phyloP scores from a whole-genome alignment of 441 rosid genomes.

The Populus hybrid region DNA sequence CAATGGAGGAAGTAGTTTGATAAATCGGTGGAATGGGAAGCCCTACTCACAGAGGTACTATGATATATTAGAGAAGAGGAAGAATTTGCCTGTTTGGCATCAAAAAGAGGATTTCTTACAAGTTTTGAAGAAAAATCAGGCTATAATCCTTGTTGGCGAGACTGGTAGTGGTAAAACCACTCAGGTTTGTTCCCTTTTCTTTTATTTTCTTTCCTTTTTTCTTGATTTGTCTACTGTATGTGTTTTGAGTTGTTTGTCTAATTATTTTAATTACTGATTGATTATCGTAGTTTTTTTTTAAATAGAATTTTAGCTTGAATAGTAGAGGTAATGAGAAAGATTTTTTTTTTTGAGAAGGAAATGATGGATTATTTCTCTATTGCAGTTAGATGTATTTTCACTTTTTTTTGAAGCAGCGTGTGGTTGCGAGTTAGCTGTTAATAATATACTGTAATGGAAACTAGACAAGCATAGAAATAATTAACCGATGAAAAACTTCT shows the following conservation, averaged over 20 bases:
- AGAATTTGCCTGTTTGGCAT: conserved; percentile 85
- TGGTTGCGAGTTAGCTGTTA: neutral
- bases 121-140: conserved; percentile 60
- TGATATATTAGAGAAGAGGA: conserved; percentile 77
- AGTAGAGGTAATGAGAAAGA: neutral
- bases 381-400: too few relatives aligned
- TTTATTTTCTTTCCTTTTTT: neutral
- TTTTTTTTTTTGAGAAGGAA: neutral
- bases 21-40: conserved; percentile 87
- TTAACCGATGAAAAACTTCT: neutral
- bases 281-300: neutral
- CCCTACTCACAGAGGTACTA: conserved; percentile 67
- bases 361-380: neutral
- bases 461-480: too few relatives aligned
- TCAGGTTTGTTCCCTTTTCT: conserved; percentile 49
- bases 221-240: neutral
- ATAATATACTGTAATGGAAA: neutral
- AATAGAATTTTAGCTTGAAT: neutral
- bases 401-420: neutral
- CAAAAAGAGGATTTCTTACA: conserved; percentile 84
- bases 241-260: neutral
- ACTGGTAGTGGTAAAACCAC: conserved; percentile 99
- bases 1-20: conserved; percentile 20
- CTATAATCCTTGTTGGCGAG: conserved; percentile 82
- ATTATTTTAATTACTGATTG: neutral